Evolutionary conservation across 1,284 basidiomycete genomes (phyloP), one percentile per base, ranked within the genome.

Genomic region (Irpex rosettiformis): DNA sequence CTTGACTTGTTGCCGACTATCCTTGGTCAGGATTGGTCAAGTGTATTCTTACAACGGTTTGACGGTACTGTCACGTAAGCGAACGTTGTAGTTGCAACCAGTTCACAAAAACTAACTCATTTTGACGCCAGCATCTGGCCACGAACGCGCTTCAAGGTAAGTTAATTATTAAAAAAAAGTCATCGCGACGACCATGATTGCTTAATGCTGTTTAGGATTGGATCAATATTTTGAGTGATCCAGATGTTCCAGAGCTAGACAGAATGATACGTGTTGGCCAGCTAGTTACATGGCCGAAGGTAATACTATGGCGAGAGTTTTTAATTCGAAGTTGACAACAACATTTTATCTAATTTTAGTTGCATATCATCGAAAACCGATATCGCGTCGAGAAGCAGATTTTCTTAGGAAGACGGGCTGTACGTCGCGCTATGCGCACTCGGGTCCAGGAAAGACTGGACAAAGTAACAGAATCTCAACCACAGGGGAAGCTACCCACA

Each of bases 251-350:
- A 13, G 91, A 96, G 70, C 75, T 98, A 49, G 84, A 82, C 61
- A 78, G 93, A 56, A 94, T 96, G 93, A 83, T 96, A 61, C 76
- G 78, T 56, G 90, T 94, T 2, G 95, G 96, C 3, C 81, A 96
- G 73, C 72, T 85, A n/a, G 94, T 93, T n/a, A 89, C 95, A 21
- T 98, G 93, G 93, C 95, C 95, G 0, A 95, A 95, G 76, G 90
- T 96, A 64, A 49, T 45, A 29, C 24, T 37, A 24, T 57, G 74
- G 62, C 13, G n/a, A 28, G n/a, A n/a, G 18, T 43, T 42, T 45
- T 54, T 13, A 43, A 29, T 52, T n/a, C 18, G 25, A 3, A 51
- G 24, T 6, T 25, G 6, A 22, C 24, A 47, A 8, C 11, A 51
- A 28, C 8, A 29, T 24, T 28, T 29, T 16, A 11, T 16, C 10